Percentiles rank a stretch among this genome's conserved stretches.
These are phyloP conservation scores for Echeveria elegans DNA, from an alignment of 164 flowering plant genomes.

Conservation along the genomic window DNA sequence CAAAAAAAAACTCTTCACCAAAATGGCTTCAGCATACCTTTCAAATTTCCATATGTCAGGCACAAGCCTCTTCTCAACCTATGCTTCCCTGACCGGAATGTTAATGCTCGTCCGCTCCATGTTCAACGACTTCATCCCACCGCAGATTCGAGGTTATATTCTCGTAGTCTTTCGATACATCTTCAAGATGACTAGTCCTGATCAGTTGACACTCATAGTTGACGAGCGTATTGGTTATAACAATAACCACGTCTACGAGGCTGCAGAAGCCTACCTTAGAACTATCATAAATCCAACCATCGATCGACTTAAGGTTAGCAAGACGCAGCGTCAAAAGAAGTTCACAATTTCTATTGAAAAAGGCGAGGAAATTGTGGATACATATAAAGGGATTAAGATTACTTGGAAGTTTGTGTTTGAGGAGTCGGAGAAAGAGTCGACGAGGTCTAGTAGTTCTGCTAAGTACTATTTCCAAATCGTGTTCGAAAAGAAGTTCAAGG, in stretches of 20 bases:
- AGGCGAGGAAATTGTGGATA: constrained; percentile 22
- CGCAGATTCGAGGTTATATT: constrained; percentile 11
- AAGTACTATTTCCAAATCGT: constrained; percentile 25
- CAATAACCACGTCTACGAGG: constrained; percentile 24
- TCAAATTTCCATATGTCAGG: not conserved
- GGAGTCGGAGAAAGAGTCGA: not conserved
- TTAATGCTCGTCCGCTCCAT: not conserved
- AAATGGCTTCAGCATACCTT: not conserved
- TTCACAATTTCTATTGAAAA: constrained; percentile 16
- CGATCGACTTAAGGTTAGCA: constrained; percentile 18
- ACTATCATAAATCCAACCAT: constrained; percentile 21
- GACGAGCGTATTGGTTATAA: constrained; percentile 15
- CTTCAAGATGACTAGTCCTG: constrained; percentile 14
- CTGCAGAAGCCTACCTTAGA: constrained; percentile 26
- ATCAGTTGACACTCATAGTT: constrained; percentile 19
- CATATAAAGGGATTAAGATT: constrained; percentile 17
- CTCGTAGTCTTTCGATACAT: constrained; percentile 9
- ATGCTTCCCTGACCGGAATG: not conserved
- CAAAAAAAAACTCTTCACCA: not conserved
- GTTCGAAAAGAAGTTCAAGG: constrained; percentile 26
- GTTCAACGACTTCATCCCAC: not conserved
- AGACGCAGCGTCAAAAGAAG: constrained; percentile 15
- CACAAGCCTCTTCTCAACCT: not conserved
- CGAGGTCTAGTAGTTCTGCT: constrained; percentile 2
- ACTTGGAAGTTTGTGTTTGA: constrained; percentile 17